Evolutionary conservation across 495 filamentous ascomycete species (phyloP), one percentile per base, ranked within the genome.

Genomic region (Hypoxylon fragiforme): DNA sequence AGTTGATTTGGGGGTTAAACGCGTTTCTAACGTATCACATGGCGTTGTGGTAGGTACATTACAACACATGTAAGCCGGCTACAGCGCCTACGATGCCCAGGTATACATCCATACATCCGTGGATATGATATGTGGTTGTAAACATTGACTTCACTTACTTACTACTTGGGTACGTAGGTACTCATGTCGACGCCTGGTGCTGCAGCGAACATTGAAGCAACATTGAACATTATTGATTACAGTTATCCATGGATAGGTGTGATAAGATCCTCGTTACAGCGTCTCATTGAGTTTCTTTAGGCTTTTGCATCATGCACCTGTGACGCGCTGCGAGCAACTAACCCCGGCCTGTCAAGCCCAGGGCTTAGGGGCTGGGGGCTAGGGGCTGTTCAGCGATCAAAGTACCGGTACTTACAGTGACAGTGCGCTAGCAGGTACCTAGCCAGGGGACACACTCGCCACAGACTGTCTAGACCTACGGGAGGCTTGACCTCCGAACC

Each of bases 401-500:
- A 57, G 59, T 63, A 63, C 40, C 15, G 40, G 54, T 63, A 63
- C 59, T 46, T 58, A 40, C 28, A 55, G 34, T 21, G 16, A 57
- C 51, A 50, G 47, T 20, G 32, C 4, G 8, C 7, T 3, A 35
- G 31, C 31, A 12, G n/a, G 31, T 5, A 11, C 26, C 31, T 13
- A 12, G 31, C 26, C 11, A 13, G 31, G 31, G 31, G 14, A 12
- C 24, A 54, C 58, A 62, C 58, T 62, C 42, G 58, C 58, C 58
- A 57, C 58, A 53, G 37, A 42, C 37, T 36, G 37, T 57, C 53
- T 43, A 57, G 58, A 22, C 38, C 32, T 50, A 50, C 59, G 54
- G 54, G 59, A 63, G 59, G 54, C 59, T 63, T 57, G 49, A 57
- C 49, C 49, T 22, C 59, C 59, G 59, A 19, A 18, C 15, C 11